These are phyloP conservation scores for Pseudogymnoascus sp. DNA, from an alignment of 2,329 filamentous ascomycete species.

Conservation along the genomic window DNA sequence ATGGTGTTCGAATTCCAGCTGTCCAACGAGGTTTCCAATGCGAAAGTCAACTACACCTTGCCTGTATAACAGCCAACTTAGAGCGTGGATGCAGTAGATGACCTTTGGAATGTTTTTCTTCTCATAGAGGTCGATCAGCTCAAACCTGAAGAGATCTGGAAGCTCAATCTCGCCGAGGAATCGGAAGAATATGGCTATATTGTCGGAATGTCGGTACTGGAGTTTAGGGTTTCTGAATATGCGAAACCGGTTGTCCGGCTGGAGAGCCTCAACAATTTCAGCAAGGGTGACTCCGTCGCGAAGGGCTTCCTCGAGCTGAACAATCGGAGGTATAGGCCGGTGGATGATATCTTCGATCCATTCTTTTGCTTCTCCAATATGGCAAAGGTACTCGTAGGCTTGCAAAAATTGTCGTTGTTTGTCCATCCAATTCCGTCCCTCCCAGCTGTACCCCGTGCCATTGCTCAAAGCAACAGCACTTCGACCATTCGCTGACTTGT, in stretches of 20 bases:
- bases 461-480: slow-evolving; percentile 39
- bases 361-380: slow-evolving; percentile 97
- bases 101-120: slow-evolving; percentile 99
- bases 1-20: slow-evolving; percentile 95
- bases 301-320: slow-evolving; percentile 86
- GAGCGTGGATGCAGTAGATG: slow-evolving; percentile 94
- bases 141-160: slow-evolving; percentile 92
- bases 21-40: slow-evolving; percentile 92
- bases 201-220: slow-evolving; percentile 94
- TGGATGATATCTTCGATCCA: slow-evolving; percentile 95
- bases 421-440: slow-evolving; percentile 94
- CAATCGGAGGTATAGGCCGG: slow-evolving; percentile 78
- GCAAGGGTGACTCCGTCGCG: slow-evolving; percentile 90
- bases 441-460: slow-evolving; percentile 56
- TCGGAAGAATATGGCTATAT: slow-evolving; percentile 92
- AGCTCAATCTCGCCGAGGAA: slow-evolving; percentile 87
- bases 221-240: slow-evolving; percentile 82
- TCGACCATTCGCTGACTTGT: slow-evolving; percentile 34
- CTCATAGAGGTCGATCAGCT: slow-evolving; percentile 94
- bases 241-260: slow-evolving; percentile 63
- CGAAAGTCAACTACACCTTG: slow-evolving; percentile 93
- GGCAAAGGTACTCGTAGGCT: slow-evolving; percentile 96
- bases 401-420: slow-evolving; percentile 93
- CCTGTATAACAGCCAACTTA: slow-evolving; percentile 94
- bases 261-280: slow-evolving; percentile 83